These are phyloP conservation scores for Citrus cavaleriei DNA, from an alignment of 345 rosid genomes.

Conservation along the genomic window DNA sequence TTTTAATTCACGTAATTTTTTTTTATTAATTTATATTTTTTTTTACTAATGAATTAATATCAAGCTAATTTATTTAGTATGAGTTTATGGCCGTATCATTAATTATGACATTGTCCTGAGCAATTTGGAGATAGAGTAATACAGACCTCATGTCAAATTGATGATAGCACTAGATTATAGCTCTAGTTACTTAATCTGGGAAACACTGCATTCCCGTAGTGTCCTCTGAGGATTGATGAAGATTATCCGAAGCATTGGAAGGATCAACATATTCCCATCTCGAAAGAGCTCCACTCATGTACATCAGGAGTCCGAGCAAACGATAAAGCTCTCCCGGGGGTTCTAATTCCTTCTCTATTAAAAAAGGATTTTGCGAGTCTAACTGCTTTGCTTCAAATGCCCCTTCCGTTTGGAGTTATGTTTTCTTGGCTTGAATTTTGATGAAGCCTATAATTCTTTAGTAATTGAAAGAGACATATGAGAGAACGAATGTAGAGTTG, in stretches of 20 bases:
- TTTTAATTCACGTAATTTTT: fast-evolving
- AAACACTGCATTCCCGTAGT: not conserved
- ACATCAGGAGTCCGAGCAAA: not conserved
- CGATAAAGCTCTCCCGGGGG: not conserved
- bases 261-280: conserved; percentile 5
- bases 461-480: conserved; percentile 6
- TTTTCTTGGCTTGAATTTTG: not conserved
- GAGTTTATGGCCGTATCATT: fast-evolving
- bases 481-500: conserved; percentile 35
- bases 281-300: conserved; percentile 4
- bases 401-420: not conserved
- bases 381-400: conserved; percentile 15
- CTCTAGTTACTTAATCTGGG: not conserved
- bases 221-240: not conserved
- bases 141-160: no score
- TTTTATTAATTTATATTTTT: no score
- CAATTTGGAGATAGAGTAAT: no score
- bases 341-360: not conserved
- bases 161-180: no score
- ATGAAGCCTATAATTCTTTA: not conserved
- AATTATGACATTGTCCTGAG: no score
- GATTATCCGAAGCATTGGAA: conserved; percentile 2
- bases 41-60: no score
- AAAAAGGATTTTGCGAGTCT: conserved; percentile 10
- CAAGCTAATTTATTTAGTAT: no score